Percentiles rank a stretch among this genome's conserved stretches.
Evolutionary conservation across 1,284 basidiomycete genomes (phyloP).

Genomic region (Leucoagaricus sp.): DNA sequence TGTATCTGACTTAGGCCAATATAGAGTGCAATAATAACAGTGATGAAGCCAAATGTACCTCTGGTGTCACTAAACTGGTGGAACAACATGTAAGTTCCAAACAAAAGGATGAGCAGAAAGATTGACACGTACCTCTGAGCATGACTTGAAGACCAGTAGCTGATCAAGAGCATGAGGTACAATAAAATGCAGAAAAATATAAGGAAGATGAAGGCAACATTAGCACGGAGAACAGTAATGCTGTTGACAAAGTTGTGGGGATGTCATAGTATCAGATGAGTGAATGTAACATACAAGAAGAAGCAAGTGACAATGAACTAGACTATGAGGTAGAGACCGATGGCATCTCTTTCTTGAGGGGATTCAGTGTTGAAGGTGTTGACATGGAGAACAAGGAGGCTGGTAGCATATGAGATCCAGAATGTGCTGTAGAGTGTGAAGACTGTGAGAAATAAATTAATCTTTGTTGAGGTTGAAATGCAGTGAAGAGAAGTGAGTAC

Average conservation of each 20-base stretch:
- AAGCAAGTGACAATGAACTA: conserved; percentile 75
- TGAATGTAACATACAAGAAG: conserved; percentile 47
- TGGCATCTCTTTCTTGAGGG: conserved; percentile 52
- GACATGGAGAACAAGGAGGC: conserved; percentile 66
- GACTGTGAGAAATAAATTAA: conserved; percentile 47
- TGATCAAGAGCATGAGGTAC: conserved; percentile 54
- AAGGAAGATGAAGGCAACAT: conserved; percentile 63
- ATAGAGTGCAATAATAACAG: too few species aligned
- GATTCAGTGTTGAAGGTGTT: conserved; percentile 42
- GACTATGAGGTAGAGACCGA: conserved; percentile 67
- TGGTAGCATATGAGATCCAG: conserved; percentile 77
- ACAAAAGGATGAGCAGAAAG: too few species aligned
- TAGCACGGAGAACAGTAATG: conserved; percentile 66
- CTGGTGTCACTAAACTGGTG: too few species aligned
- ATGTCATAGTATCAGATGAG: neutral
- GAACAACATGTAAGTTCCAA: too few species aligned
- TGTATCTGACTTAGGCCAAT: too few species aligned
- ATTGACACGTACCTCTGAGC: conserved; percentile 24
- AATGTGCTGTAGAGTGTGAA: conserved; percentile 84
- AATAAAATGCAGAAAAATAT: conserved; percentile 75
- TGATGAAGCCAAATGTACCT: too few species aligned
- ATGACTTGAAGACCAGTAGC: conserved; percentile 40
- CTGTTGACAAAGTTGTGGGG: conserved; percentile 31
- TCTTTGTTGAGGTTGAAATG: too few species aligned
- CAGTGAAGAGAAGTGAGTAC: conserved; percentile 21